Base-by-base conservation (phyloP, 1,284 basidiomycete species). In the Dichomitus squalens region DNA sequence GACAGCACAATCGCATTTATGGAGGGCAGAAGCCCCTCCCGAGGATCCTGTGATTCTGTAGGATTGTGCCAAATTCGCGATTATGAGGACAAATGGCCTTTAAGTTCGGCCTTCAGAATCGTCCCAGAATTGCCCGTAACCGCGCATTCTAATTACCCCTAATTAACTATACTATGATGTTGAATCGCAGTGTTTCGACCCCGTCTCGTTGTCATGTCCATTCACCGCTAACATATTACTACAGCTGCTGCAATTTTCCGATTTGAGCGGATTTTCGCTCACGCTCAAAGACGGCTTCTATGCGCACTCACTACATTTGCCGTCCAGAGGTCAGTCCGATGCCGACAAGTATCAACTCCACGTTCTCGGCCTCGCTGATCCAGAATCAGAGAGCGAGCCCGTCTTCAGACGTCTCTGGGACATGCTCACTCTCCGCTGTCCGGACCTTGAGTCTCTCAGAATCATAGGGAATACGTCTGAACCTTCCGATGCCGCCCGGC, bases 191-290 rank as follows among this genome's bases (percentile, higher is more conserved):
- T 41, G 11, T 14, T 27, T 16, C 14, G 21, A 12, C n/a, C n/a
- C 27, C 5, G 41, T 43, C 27, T 16, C 41, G 23, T n/a, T n/a
- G 25, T 33, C 7, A 33, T 33, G 12, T 33, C 31, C 6, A 27
- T 43, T 16, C 25, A 2, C 11, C 31, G 18, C 44, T 47, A 18
- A 47, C 12, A 34, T n/a, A 21, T 20, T 16, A 16, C 8, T 21
- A 29, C 65, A 90, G 88, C 66, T 90, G 3, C 87, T 87, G 66
- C 81, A 86, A 64, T 90, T 90, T 68, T 75, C 68, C 49, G 76
- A 82, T 66, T 78, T 90, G 1, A 70, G 70, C 31, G 82, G 83
- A 7, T 90, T 90, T 68, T 79, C 79, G 16, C 69, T 90, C 43
- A 79, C 71, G 12, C 72, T 88, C 52, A 84, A 83, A 63, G 73